These are phyloP conservation scores for Chamaecrista fasciculata DNA, from an alignment of 306 rosid genomes.

Conservation along the genomic window DNA sequence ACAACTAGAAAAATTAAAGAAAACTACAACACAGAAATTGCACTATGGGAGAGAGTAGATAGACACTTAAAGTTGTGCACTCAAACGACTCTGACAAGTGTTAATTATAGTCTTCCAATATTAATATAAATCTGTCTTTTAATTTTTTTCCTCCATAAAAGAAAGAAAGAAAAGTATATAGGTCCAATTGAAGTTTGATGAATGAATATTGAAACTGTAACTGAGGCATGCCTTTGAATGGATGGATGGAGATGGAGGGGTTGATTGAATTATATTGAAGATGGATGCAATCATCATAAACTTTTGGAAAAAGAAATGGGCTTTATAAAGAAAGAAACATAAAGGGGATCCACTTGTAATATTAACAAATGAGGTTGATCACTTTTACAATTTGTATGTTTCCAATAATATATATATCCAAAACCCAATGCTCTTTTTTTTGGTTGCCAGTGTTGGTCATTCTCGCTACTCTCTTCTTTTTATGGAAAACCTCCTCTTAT, in stretches of 20 bases:
- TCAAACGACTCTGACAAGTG: neutral
- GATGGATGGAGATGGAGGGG: too few relatives aligned
- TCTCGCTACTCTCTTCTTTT: neutral
- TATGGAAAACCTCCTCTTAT: neutral
- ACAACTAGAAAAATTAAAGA: neutral
- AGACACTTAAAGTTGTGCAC: neutral
- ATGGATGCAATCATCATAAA: too few relatives aligned
- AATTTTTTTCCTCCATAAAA: neutral
- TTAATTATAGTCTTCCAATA: too few relatives aligned
- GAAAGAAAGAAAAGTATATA: neutral
- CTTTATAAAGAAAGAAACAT: neutral
- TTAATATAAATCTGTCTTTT: neutral
- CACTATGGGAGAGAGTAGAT: neutral
- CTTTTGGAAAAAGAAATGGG: neutral
- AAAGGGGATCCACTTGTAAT: neutral
- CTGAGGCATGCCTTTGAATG: neutral
- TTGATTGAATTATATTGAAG: too few relatives aligned
- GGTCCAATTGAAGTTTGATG: neutral
- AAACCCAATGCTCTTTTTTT: neutral
- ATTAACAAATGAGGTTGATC: neutral
- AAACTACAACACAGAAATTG: neutral
- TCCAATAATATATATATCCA: too few relatives aligned
- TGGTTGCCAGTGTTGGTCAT: too few relatives aligned
- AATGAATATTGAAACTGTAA: neutral
- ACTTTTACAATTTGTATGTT: neutral